These are phyloP conservation scores for Umbelopsis vinacea DNA, from an alignment of 192 early-diverging fungal species.

Conservation along the genomic window DNA sequence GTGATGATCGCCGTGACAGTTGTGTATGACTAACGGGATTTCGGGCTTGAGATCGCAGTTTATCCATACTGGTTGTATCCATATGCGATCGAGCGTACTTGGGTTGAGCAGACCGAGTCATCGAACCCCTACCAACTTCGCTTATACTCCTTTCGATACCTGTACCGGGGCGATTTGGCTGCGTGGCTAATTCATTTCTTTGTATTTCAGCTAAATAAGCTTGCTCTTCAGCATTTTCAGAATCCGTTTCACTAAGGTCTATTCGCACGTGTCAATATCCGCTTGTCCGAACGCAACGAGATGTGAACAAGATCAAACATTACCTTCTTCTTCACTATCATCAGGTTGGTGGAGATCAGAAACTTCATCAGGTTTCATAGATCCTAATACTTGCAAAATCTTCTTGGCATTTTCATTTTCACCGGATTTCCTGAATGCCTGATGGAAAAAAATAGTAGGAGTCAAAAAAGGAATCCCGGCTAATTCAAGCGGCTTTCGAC, in stretches of 20 bases:
- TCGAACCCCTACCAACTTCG: not conserved
- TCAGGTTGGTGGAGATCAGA: not conserved
- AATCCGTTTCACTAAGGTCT: conserved; percentile 10
- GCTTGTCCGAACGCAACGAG: too few species aligned
- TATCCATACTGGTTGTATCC: not conserved
- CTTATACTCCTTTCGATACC: not conserved
- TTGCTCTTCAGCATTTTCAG: conserved; percentile 39
- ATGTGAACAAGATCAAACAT: too few species aligned
- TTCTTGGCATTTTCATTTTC: conserved; percentile 6
- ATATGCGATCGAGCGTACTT: conserved; percentile 7
- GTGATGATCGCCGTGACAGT: conserved; percentile 9
- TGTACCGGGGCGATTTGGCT: not conserved
- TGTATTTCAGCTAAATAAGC: conserved; percentile 39
- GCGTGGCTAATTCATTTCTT: conserved; percentile 1
- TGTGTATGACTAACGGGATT: not conserved
- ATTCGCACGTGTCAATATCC: not conserved
- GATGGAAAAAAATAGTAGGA: not conserved
- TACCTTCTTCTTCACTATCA: not conserved
- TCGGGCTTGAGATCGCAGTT: not conserved
- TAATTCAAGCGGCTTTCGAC: not conserved
- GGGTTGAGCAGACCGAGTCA: not conserved
- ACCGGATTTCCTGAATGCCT: conserved; percentile 11
- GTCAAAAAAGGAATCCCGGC: not conserved
- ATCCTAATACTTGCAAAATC: not conserved
- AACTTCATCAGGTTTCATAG: not conserved